A percentile compares a stretch with the other conserved stretches of the same genome.
phyloP scores from a whole-genome alignment of 331 rosid species.

The Malus hybrid region DNA sequence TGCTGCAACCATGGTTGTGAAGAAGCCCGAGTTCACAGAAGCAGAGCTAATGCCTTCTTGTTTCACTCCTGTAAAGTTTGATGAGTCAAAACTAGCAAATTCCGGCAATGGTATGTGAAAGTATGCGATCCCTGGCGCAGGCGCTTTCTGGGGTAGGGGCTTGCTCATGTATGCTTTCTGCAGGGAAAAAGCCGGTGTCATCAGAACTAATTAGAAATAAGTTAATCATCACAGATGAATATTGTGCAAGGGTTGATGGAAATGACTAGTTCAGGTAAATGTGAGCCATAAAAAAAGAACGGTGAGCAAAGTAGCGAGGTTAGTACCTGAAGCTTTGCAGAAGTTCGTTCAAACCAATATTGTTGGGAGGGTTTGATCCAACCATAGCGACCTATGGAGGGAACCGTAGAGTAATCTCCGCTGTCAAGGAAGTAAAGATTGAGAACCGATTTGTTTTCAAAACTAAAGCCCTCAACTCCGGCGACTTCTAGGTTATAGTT shows the following conservation, averaged over 20 bases:
- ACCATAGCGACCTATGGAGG: slow-evolving; percentile 57
- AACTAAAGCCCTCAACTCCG: slow-evolving; percentile 57
- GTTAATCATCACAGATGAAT: not conserved
- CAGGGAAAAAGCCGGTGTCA: not conserved
- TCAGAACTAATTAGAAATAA: not conserved
- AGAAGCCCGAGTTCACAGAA: slow-evolving; percentile 73
- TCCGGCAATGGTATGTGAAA: slow-evolving; percentile 88
- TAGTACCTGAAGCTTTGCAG: slow-evolving; percentile 57
- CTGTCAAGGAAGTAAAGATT: slow-evolving; percentile 87
- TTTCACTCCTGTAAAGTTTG: slow-evolving; percentile 60
- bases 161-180: slow-evolving; percentile 50
- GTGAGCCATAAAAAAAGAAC: not conserved
- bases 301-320: not conserved
- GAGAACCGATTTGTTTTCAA: slow-evolving; percentile 71
- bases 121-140: slow-evolving; percentile 73
- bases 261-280: not conserved
- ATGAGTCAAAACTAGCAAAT: slow-evolving; percentile 44
- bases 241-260: not conserved
- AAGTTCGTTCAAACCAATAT: slow-evolving; percentile 62
- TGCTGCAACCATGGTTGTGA: slow-evolving; percentile 64
- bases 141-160: slow-evolving; percentile 50
- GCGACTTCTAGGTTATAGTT: slow-evolving; percentile 70
- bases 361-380: slow-evolving; percentile 94
- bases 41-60: slow-evolving; percentile 70
- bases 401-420: slow-evolving; percentile 76